Base-by-base conservation (phyloP, 192 early-diverging fungal genomes). In the Podila minutissima region DNA sequence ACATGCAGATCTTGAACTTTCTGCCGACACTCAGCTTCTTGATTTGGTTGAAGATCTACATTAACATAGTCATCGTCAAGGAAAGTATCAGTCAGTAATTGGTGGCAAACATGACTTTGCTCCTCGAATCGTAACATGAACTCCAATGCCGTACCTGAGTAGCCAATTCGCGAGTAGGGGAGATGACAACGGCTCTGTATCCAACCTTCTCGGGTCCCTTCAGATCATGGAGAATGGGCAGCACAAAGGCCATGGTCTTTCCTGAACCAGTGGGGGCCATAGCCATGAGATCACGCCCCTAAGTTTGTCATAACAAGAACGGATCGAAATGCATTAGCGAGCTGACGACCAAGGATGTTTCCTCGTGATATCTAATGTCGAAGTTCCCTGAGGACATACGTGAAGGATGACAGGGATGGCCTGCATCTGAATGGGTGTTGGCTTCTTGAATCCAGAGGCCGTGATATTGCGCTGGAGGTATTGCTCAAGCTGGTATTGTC, bases 231-330 rank as follows among this genome's bases (percentile, higher is more conserved):
- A 99, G 74, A 31, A 99, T 96, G 0, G 97, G 96, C 29, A 99
- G 83, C 49, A 97, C 68, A 66, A 94, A 99, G 0, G 98, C 97
- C 75, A 98, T 79, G 1, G 98, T 99, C 85, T 99, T 99, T 76
- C 98, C 98, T 7, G 96, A 97, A 65, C 98, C 97, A 24, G 98
- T 99, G 38, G 97, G 98, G 11, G 98, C 96, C 83, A 94, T 94
- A 3, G 96, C 95, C 88, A 99, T 97, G 4, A 99, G 38, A 79
- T 99, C 98, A 17, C 96, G 91, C n/a, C 90, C 89, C 89, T 90
- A 66, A 48, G 0, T 12, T 24, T 26, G 53, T 55, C 5, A 59
- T 62, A 26, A 17, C 0, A 37, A 1, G 2, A 51, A 11, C 20
- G 24, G 13, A 59, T 55, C 41, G 6, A 67, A 58, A 17, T 1